These are phyloP conservation scores for Penicillium chermesinum DNA, from an alignment of 495 filamentous ascomycete species.

Conservation along the genomic window DNA sequence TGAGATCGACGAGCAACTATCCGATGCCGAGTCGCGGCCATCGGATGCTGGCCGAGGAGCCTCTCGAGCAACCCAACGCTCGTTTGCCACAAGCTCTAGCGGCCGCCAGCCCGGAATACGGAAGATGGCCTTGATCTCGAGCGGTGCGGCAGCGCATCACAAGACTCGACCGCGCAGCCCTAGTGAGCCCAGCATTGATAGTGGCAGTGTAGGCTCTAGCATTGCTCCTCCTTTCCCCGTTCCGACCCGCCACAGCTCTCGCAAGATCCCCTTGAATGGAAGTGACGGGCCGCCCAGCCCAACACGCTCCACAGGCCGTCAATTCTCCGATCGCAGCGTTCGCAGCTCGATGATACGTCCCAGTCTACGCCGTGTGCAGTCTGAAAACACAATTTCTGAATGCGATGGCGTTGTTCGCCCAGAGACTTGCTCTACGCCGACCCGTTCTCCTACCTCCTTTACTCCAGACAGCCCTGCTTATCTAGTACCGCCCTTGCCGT, in stretches of 20 bases:
- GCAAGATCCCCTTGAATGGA: slow-evolving; percentile 61
- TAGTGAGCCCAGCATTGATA: slow-evolving; percentile 59
- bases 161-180: slow-evolving; percentile 63
- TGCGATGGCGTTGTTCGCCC: slow-evolving; percentile 37
- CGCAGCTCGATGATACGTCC: slow-evolving; percentile 31
- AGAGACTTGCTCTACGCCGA: slow-evolving; percentile 59
- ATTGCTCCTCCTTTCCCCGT: slow-evolving; percentile 79
- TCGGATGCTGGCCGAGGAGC: slow-evolving; percentile 18
- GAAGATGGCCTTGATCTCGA: slow-evolving; percentile 69
- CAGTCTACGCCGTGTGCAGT: slow-evolving; percentile 73
- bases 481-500: slow-evolving; percentile 64
- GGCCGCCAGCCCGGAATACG: slow-evolving; percentile 52
- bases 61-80: slow-evolving; percentile 19
- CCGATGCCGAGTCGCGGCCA: slow-evolving; percentile 26
- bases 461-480: slow-evolving; percentile 58
- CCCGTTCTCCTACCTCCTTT: slow-evolving; percentile 59
- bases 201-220: slow-evolving; percentile 41
- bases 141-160: slow-evolving; percentile 65
- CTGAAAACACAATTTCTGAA: slow-evolving; percentile 66
- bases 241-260: slow-evolving; percentile 80
- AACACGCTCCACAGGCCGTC: slow-evolving; percentile 51
- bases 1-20: slow-evolving; percentile 39
- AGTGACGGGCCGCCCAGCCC: slow-evolving; percentile 81
- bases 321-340: slow-evolving; percentile 36
- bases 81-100: slow-evolving; percentile 17